phyloP scores from a whole-genome alignment of 139 green algal species.

The Limnomonas spitsbergensis region DNA sequence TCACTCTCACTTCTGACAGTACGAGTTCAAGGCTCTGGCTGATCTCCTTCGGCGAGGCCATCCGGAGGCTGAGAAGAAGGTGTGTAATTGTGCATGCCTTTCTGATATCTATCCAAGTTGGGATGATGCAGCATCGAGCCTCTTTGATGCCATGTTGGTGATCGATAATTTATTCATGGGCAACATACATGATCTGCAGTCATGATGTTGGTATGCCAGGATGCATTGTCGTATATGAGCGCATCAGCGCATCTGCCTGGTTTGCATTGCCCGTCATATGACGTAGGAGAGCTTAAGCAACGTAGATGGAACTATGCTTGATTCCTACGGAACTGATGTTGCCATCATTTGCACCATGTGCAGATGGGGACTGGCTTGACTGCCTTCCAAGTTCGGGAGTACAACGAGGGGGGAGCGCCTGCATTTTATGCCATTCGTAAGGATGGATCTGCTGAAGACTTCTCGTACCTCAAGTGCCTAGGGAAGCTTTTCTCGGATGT shows the following conservation, averaged over 20 bases:
- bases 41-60: conserved; percentile 69
- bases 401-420: conserved; percentile 14
- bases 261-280: too few species aligned
- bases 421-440: conserved; percentile 61
- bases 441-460: conserved; percentile 69
- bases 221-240: too few species aligned
- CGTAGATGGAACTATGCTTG: too few species aligned
- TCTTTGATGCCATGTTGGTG: neutral
- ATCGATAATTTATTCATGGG: neutral
- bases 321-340: too few species aligned
- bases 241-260: too few species aligned
- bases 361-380: conserved; percentile 4
- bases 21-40: conserved; percentile 64
- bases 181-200: neutral
- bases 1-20: too few species aligned
- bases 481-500: conserved; percentile 44
- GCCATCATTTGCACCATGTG: too few species aligned
- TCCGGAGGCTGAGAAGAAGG: conserved; percentile 54
- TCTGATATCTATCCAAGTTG: neutral
- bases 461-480: conserved; percentile 76
- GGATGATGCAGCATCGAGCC: neutral
- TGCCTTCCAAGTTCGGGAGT: conserved; percentile 49
- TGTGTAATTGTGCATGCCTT: conserved; percentile 16
- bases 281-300: too few species aligned
- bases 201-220: too few species aligned